Base-by-base conservation (phyloP, 2,329 filamentous ascomycete genomes). In the Aspergillus piperis region DNA sequence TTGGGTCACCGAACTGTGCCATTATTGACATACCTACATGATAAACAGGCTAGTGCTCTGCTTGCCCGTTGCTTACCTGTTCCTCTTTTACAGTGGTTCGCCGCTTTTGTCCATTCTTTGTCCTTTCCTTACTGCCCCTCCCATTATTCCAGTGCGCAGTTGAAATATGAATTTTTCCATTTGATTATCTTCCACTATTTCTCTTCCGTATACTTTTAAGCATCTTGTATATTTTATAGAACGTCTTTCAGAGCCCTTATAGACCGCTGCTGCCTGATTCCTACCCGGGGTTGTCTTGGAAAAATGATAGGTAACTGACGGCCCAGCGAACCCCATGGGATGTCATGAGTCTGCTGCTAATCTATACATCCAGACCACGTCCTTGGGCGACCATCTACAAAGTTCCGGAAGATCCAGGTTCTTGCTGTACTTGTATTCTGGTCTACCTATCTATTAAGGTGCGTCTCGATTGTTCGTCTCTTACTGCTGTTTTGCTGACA, bases 391-490 rank as follows among this genome's bases (percentile, higher is more conserved):
- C 94, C 94, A 36, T 97, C 93, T 62, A 88, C 90, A 71, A 91
- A 94, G 80, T 96, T 96, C 71, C 88, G 94, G 65, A 92, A 96
- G 71, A 88, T 96, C 54, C 94, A 98, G 77, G 92, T 99, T 68
- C 85, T 98, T 66, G 89, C 90, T 21, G 95, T 98, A 13, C 84
- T 98, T 58, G 88, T 90, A 0, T 95, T 98, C 73, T 99, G 95
- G 95, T 90, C 90, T 5, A 79, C 89, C 50, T 97, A 97, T 74
- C 81, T 97, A 27, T 84, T 89, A 71, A 88, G 85, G 90, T 91
- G 81, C 63, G 81, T 36, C n/a, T 15, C 4, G 23, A 8, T 23
- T 17, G 6, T n/a, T 21, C 8, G 21, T 8, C 23, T 8, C 2
- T 5, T 5, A n/a, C 5, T 13, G 3, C 19, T 50, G 15, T 39